Evolutionary conservation across 805 yeast species (phyloP), one percentile per base, ranked within the genome.

Genomic region (Nakazawaea ambrosiae): DNA sequence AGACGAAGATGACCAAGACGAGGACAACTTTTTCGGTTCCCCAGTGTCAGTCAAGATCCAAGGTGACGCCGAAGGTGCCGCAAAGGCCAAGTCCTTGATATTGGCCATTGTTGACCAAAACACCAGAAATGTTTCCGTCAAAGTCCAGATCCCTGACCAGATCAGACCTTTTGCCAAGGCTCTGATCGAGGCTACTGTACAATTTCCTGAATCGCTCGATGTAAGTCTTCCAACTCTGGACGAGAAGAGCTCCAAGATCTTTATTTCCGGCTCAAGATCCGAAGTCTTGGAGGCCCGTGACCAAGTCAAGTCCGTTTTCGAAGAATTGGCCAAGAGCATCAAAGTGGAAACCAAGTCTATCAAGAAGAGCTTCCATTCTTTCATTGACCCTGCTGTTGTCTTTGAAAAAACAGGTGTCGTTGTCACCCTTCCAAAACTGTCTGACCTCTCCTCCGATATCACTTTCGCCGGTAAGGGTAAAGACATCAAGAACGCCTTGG

Each of bases 11-110:
- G 68, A 55, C 22, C n/a, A n/a, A n/a, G 74, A 66, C 39, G 79
- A 72, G 23, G 81, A 73, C 41, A 86, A 79, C 45, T 57, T 75
- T 36, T 75, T 73, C 49, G 80, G 80, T 26, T 74, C 66, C 33
- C 55, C 73, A n/a, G 68, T 82, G 23, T 64, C 66, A 24, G 80
- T 89, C 38, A 61, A 76, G 20, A 65, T 89, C 39, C 81, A 75
- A 43, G 97, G 97, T 61, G 95, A 88, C 53, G 70, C 74, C 43
- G 94, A 84, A 54, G 88, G 96, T 39, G 83, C 84, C 48, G 72
- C 69, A 45, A 68, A 70, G 34, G 96, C 97, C 22, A 81, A 81
- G 53, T 57, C 63, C 25, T 75, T 69, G 53, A 87, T 90, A 46
- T 48, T 75, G 51, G 75, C 73, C 16, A 82, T 88, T 49, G 94